Evolutionary conservation across 306 rosid genomes (phyloP).

Genomic region (Medicago arabica): DNA sequence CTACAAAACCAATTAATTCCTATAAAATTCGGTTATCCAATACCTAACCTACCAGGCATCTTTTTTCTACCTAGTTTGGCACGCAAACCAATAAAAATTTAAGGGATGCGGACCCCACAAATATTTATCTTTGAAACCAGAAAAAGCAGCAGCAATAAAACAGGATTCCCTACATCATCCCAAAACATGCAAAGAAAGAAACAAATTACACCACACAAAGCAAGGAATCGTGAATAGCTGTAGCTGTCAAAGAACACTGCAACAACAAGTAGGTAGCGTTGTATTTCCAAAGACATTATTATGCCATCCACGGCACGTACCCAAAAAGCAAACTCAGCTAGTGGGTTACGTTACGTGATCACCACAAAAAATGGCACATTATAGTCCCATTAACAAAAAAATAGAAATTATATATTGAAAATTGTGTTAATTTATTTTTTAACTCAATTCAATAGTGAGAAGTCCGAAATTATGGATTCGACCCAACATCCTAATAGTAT

Average conservation of each 20-base stretch:
- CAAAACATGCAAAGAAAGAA: slow-evolving; percentile 9
- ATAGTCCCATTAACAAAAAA: too few relatives aligned
- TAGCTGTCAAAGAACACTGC: slow-evolving; percentile 13
- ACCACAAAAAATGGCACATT: slow-evolving; percentile 31
- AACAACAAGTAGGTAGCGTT: slow-evolving; percentile 3
- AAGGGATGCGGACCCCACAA: neutral
- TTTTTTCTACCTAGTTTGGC: neutral
- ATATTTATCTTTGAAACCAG: neutral
- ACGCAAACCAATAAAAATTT: neutral
- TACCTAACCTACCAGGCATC: neutral
- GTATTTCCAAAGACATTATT: slow-evolving; percentile 33
- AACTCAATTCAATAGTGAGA: too few relatives aligned
- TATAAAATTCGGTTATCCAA: neutral
- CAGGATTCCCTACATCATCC: slow-evolving; percentile 17
- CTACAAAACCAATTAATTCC: neutral
- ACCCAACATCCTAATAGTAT: too few relatives aligned
- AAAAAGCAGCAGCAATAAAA: slow-evolving; percentile 13
- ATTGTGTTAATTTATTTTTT: too few relatives aligned
- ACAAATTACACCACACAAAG: neutral
- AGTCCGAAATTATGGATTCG: too few relatives aligned
- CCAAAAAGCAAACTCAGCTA: slow-evolving; percentile 16
- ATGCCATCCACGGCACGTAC: neutral
- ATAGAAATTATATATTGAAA: too few relatives aligned
- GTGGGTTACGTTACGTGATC: slow-evolving; percentile 26
- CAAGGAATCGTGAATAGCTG: slow-evolving; percentile 28